These are phyloP conservation scores for Diaporthe sp. DNA, from an alignment of 2,329 filamentous ascomycete genomes.

Conservation along the genomic window DNA sequence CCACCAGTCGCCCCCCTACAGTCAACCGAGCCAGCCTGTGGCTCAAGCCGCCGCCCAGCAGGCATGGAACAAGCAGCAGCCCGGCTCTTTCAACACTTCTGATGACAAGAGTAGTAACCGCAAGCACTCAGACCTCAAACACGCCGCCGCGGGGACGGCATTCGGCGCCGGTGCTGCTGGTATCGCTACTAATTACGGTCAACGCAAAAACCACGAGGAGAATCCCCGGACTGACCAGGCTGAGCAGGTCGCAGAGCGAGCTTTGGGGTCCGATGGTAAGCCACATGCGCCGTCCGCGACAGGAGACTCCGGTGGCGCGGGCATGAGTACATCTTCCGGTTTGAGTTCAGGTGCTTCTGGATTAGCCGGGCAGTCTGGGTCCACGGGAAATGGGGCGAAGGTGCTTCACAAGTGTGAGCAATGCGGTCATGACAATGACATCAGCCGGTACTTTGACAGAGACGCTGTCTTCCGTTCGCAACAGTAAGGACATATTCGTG, in stretches of 20 bases:
- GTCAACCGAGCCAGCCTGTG: not conserved
- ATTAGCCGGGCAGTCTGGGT: slow-evolving; percentile 26
- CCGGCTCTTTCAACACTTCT: not conserved
- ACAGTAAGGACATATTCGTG: not conserved
- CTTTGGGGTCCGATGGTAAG: slow-evolving; percentile 23
- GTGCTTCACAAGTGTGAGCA: slow-evolving; percentile 38
- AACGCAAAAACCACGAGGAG: slow-evolving; percentile 26
- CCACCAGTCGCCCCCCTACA: not conserved
- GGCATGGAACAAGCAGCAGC: slow-evolving; percentile 17
- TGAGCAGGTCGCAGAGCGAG: slow-evolving; percentile 21
- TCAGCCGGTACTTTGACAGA: slow-evolving; percentile 39
- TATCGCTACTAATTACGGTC: slow-evolving; percentile 26
- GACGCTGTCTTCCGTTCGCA: slow-evolving; percentile 25
- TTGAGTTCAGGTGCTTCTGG: not conserved
- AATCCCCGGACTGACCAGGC: slow-evolving; percentile 16
- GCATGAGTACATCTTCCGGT: not conserved
- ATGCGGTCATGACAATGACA: slow-evolving; percentile 38
- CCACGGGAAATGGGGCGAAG: slow-evolving; percentile 31
- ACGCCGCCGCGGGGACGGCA: not conserved
- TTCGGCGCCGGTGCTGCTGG: slow-evolving; percentile 7
- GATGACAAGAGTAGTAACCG: not conserved
- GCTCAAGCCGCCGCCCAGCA: slow-evolving; percentile 28
- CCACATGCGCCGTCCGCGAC: not conserved
- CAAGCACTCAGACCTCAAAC: not conserved
- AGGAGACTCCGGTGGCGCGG: not conserved